Conservation (phyloP, 345 rosid genomes). For the Populus simonii region DNA sequence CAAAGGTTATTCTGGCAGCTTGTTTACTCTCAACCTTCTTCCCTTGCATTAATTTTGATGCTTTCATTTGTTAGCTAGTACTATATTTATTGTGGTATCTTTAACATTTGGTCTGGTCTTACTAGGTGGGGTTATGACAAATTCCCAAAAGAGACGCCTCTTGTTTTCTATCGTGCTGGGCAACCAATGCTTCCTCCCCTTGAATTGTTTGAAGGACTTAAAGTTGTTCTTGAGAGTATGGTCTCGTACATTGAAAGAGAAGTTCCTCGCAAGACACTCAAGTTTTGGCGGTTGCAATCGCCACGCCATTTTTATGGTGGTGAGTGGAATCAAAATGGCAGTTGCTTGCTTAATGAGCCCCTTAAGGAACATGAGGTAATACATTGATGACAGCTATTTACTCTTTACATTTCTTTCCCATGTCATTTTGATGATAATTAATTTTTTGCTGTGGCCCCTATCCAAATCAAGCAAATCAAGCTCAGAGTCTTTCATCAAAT, state of each 20-base stretch:
- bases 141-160: conserved; percentile 84
- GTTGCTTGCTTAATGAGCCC: conserved; percentile 74
- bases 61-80: neutral
- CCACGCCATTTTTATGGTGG: conserved; percentile 91
- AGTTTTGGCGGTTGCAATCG: conserved; percentile 92
- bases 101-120: conserved; percentile 1
- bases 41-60: neutral
- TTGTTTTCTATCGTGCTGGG: conserved; percentile 69
- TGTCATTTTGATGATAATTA: neutral
- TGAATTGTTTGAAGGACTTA: conserved; percentile 63
- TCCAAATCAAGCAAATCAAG: neutral
- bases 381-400: conserved; percentile 1
- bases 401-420: neutral
- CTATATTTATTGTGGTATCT: neutral
- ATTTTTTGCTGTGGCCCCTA: neutral
- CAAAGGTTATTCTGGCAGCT: too few species aligned
- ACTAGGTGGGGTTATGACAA: conserved; percentile 90
- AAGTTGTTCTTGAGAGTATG: conserved; percentile 74
- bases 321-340: conserved; percentile 94
- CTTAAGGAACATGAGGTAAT: conserved; percentile 66
- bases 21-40: too few species aligned
- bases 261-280: conserved; percentile 57
- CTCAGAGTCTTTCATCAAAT: neutral
- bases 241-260: conserved; percentile 54
- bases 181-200: conserved; percentile 67